phyloP scores from a whole-genome alignment of 2,329 filamentous ascomycete genomes.

The Fusarium verrucosum region DNA sequence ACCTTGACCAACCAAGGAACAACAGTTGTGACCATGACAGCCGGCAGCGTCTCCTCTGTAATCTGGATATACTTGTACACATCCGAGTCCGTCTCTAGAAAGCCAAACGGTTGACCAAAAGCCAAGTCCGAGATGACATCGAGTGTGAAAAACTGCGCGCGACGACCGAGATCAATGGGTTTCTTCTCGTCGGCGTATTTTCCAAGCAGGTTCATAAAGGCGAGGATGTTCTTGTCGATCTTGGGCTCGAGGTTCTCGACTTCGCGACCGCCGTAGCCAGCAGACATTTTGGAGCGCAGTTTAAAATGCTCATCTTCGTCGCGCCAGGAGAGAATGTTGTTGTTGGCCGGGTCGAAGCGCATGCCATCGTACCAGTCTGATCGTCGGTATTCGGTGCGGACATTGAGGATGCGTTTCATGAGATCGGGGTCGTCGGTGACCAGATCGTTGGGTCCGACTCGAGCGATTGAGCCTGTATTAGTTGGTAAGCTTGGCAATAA shows the following conservation, averaged over 20 bases:
- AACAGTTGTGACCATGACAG: slow-evolving; percentile 56
- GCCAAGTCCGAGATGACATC: slow-evolving; percentile 64
- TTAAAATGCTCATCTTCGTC: slow-evolving; percentile 56
- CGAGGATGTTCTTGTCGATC: slow-evolving; percentile 58
- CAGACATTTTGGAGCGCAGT: slow-evolving; percentile 59
- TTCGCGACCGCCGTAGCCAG: slow-evolving; percentile 64
- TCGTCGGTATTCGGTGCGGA: slow-evolving; percentile 48
- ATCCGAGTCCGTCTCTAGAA: slow-evolving; percentile 56
- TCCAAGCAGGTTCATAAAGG: slow-evolving; percentile 52
- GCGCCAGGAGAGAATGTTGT: slow-evolving; percentile 61
- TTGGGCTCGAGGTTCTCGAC: slow-evolving; percentile 59
- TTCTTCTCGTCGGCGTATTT: slow-evolving; percentile 19
- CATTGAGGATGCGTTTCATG: slow-evolving; percentile 48
- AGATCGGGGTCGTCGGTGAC: slow-evolving; percentile 53
- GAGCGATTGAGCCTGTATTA: slow-evolving; percentile 48
- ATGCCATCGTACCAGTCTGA: slow-evolving; percentile 59
- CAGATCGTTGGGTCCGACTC: slow-evolving; percentile 54
- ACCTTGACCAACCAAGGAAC: slow-evolving; percentile 54
- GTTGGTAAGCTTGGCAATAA: slow-evolving; percentile 3
- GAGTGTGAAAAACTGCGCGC: slow-evolving; percentile 61
- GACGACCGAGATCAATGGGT: slow-evolving; percentile 54
- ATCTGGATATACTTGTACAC: slow-evolving; percentile 58
- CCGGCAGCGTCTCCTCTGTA: slow-evolving; percentile 53
- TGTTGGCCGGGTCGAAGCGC: slow-evolving; percentile 61
- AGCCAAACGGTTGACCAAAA: slow-evolving; percentile 59